Evolutionary conservation across 2,329 filamentous ascomycete species (phyloP).

Genomic region (Fusarium albidum): DNA sequence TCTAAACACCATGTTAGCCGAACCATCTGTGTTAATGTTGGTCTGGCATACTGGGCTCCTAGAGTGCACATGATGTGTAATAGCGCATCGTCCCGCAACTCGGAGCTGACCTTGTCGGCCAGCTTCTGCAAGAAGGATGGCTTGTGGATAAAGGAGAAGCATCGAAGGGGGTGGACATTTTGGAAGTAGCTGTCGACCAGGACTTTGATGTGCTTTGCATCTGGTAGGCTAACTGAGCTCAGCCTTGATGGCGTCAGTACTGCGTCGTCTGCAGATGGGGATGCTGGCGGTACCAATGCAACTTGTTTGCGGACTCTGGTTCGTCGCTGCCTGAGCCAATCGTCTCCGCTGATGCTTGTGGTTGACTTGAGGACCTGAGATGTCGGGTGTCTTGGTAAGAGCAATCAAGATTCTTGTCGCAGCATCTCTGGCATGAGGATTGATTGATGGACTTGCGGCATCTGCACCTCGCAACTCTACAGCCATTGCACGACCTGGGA

Average conservation of each 20-base stretch:
- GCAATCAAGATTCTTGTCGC: slow-evolving; percentile 2
- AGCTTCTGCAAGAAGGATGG: slow-evolving; percentile 35
- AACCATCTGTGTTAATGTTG: too few species aligned
- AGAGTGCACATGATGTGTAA: slow-evolving; percentile 35
- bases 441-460: background rate
- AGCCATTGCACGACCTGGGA: slow-evolving; percentile 2
- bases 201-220: slow-evolving; percentile 14
- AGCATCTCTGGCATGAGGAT: slow-evolving; percentile 5
- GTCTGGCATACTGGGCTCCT: slow-evolving; percentile 34
- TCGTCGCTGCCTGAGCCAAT: too few species aligned
- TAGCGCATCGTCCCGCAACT: slow-evolving; percentile 27
- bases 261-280: too few species aligned
- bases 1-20: background rate
- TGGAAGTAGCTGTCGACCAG: slow-evolving; percentile 34
- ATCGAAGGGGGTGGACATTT: slow-evolving; percentile 39
- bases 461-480: slow-evolving; percentile 6
- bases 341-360: too few species aligned
- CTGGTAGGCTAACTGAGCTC: slow-evolving; percentile 8
- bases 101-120: slow-evolving; percentile 20
- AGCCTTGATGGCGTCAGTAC: slow-evolving; percentile 17
- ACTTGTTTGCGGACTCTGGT: too few species aligned
- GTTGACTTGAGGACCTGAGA: too few species aligned
- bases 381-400: slow-evolving; percentile 5
- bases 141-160: slow-evolving; percentile 38
- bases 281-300: slow-evolving; percentile 1